Evolutionary conservation across 345 rosid genomes (phyloP).

Genomic region (Gossypium arboreum): DNA sequence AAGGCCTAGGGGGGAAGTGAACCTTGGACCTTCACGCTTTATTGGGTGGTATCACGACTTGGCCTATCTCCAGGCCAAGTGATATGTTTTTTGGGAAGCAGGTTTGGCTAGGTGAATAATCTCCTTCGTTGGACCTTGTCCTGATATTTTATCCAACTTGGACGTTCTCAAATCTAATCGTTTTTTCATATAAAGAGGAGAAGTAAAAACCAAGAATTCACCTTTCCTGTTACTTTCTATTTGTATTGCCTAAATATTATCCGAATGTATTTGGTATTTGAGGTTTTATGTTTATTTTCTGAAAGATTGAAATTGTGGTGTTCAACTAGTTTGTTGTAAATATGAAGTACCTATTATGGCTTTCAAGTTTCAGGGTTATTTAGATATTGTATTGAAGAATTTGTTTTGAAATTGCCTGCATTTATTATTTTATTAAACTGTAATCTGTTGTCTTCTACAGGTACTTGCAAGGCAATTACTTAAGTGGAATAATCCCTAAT

Average conservation of each 20-base stretch:
- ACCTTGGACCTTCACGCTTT: conserved; percentile 4
- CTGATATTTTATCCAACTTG: not conserved
- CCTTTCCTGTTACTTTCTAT: not conserved
- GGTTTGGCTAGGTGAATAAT: not conserved
- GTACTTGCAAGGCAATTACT: conserved; percentile 84
- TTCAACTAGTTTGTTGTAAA: not conserved
- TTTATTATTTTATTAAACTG: not conserved
- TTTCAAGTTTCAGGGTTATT: not conserved
- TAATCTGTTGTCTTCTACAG: conserved; percentile 36
- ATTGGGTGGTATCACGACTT: not conserved
- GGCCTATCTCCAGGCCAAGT: not conserved
- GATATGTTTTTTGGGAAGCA: not conserved
- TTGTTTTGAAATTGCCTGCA: not conserved
- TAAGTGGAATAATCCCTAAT: conserved; percentile 69
- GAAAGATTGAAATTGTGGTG: not conserved
- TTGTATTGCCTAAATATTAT: not conserved
- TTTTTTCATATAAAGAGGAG: not conserved
- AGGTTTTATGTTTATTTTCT: not conserved
- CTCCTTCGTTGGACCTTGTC: not conserved
- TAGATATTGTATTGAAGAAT: not conserved
- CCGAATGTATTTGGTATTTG: not conserved
- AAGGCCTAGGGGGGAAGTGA: conserved; percentile 9
- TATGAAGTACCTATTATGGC: conserved; percentile 22
- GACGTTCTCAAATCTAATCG: not conserved
- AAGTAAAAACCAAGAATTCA: not conserved